Evolutionary conservation across 2,329 filamentous ascomycete species (phyloP).

Genomic region (Emmonsiellopsis sp.): DNA sequence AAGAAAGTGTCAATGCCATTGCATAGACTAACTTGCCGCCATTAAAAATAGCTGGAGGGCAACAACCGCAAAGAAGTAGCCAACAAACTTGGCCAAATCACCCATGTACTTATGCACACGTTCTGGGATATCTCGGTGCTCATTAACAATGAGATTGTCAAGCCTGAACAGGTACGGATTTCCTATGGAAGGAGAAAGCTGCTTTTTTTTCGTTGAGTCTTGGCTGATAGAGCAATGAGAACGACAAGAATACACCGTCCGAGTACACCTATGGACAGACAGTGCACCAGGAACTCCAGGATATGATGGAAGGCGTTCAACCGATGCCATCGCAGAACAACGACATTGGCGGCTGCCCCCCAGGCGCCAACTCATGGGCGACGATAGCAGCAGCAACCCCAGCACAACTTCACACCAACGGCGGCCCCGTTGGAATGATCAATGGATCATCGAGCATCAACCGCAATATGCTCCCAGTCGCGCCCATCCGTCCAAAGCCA

Average conservation of each 20-base stretch:
- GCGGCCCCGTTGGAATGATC: neutral
- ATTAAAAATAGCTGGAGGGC: constrained; percentile 19
- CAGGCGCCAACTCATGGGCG: neutral
- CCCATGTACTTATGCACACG: constrained; percentile 23
- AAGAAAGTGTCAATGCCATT: too few relatives aligned
- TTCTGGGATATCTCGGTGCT: constrained; percentile 24
- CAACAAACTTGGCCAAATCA: constrained; percentile 27
- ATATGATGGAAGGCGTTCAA: neutral
- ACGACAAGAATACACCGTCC: neutral
- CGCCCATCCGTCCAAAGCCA: neutral
- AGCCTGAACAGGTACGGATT: neutral
- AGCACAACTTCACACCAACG: neutral
- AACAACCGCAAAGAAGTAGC: constrained; percentile 22
- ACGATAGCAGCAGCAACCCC: neutral
- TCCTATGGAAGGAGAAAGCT: too few relatives aligned
- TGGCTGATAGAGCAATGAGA: too few relatives aligned
- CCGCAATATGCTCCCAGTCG: neutral
- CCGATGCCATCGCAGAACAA: too few relatives aligned
- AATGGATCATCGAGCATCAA: neutral
- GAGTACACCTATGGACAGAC: neutral
- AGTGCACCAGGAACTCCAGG: neutral
- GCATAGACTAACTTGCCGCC: too few relatives aligned
- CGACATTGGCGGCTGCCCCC: neutral
- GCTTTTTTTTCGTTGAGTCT: neutral
- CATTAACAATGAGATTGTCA: constrained; percentile 10